These are phyloP conservation scores for Fusarium sp. DNA, from an alignment of 2,329 filamentous ascomycete species.

Conservation along the genomic window DNA sequence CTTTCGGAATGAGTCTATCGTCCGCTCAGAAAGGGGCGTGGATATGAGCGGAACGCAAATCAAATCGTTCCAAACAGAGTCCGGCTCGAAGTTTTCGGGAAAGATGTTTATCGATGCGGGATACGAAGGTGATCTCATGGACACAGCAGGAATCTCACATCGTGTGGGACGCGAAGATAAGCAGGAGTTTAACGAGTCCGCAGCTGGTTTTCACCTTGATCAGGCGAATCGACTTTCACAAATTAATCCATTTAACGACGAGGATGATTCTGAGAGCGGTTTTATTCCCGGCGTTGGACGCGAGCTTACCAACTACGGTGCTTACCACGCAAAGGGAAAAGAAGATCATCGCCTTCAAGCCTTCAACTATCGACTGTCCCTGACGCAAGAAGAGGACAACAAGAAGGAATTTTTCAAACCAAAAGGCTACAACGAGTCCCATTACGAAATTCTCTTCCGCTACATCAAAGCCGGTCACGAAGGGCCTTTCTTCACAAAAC, in stretches of 20 bases:
- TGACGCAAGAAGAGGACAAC: slow-evolving; percentile 16
- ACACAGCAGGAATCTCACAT: slow-evolving; percentile 29
- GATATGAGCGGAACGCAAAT: slow-evolving; percentile 14
- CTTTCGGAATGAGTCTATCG: slow-evolving; percentile 28
- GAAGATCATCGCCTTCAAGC: slow-evolving; percentile 33
- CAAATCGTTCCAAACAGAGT: slow-evolving; percentile 19
- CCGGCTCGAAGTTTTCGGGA: slow-evolving; percentile 12
- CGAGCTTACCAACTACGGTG: not conserved
- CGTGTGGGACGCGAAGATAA: slow-evolving; percentile 28
- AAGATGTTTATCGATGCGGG: slow-evolving; percentile 38
- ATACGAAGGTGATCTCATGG: slow-evolving; percentile 38
- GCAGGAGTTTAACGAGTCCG: slow-evolving; percentile 24
- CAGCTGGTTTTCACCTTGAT: slow-evolving; percentile 24
- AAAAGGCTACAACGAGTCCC: slow-evolving; percentile 14
- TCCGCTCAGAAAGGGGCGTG: slow-evolving; percentile 10
- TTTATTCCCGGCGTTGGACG: slow-evolving; percentile 18
- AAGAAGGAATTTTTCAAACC: slow-evolving; percentile 29
- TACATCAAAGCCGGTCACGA: slow-evolving; percentile 25
- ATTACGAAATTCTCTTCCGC: slow-evolving; percentile 28
- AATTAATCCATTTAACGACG: slow-evolving; percentile 13
- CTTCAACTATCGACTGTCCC: slow-evolving; percentile 26
- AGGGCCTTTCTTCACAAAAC: slow-evolving; percentile 15
- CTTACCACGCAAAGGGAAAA: not conserved
- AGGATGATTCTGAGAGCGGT: slow-evolving; percentile 14
- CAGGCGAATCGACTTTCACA: not conserved